These are phyloP conservation scores for Fusarium bactridioides DNA, from an alignment of 2,329 filamentous ascomycete species.

Conservation along the genomic window DNA sequence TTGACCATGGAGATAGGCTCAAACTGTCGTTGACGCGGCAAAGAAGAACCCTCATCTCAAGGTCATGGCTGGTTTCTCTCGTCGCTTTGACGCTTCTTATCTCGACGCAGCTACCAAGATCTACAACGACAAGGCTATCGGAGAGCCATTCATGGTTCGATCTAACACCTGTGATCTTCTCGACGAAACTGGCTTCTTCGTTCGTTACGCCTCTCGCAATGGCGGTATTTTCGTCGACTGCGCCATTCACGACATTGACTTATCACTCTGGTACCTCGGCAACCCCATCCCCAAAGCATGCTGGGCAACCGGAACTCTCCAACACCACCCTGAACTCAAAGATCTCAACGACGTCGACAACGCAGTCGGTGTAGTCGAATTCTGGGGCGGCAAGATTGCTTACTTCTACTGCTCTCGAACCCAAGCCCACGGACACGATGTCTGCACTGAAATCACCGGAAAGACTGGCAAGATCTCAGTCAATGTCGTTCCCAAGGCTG, in stretches of 20 bases:
- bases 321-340: slow-evolving; percentile 39
- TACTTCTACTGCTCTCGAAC: slow-evolving; percentile 71
- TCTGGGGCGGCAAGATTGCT: slow-evolving; percentile 69
- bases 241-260: slow-evolving; percentile 70
- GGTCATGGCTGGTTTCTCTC: slow-evolving; percentile 59
- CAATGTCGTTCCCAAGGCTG: slow-evolving; percentile 64
- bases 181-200: slow-evolving; percentile 71
- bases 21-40: slow-evolving; percentile 66
- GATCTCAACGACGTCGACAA: slow-evolving; percentile 42
- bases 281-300: slow-evolving; percentile 19
- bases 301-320: slow-evolving; percentile 19
- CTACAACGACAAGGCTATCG: slow-evolving; percentile 59
- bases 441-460: slow-evolving; percentile 69
- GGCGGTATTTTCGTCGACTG: slow-evolving; percentile 77
- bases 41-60: slow-evolving; percentile 64
- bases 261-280: slow-evolving; percentile 43
- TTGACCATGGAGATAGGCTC: slow-evolving; percentile 51
- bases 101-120: slow-evolving; percentile 64
- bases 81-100: slow-evolving; percentile 69
- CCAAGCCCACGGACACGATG: slow-evolving; percentile 72
- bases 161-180: slow-evolving; percentile 73
- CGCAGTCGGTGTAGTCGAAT: slow-evolving; percentile 66
- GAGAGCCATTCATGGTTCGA: slow-evolving; percentile 66
- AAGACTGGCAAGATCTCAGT: slow-evolving; percentile 69
- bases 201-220: slow-evolving; percentile 68